phyloP scores from a whole-genome alignment of 2,329 filamentous ascomycete species.

The Sphaerulina populicola region DNA sequence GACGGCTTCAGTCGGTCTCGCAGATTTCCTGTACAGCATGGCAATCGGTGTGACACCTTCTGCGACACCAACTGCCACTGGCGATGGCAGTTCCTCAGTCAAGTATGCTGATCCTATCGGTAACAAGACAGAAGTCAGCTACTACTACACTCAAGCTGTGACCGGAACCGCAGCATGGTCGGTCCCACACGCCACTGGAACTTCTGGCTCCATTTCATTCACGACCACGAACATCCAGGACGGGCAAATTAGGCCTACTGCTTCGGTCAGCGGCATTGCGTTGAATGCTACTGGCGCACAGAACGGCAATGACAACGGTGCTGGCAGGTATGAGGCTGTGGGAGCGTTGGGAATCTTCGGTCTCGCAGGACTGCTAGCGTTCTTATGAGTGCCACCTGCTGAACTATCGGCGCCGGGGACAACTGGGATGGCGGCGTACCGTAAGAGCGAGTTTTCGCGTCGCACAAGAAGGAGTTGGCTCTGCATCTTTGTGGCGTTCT shows the following conservation, averaged over 20 bases:
- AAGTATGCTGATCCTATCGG: constrained; percentile 24
- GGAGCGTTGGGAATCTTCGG: constrained; percentile 19
- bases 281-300: background rate
- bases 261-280: constrained; percentile 9
- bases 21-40: constrained; percentile 15
- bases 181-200: constrained; percentile 19
- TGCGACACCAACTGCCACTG: background rate
- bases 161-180: constrained; percentile 23
- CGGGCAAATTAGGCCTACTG: constrained; percentile 18
- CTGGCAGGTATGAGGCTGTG: constrained; percentile 13
- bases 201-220: constrained; percentile 5
- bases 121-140: constrained; percentile 25
- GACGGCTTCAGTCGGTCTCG: constrained; percentile 21
- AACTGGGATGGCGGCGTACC: background rate
- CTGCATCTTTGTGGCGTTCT: background rate
- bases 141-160: constrained; percentile 25
- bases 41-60: constrained; percentile 1
- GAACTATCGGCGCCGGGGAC: too few relatives aligned
- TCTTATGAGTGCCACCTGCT: constrained; percentile 11
- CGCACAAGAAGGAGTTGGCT: too few relatives aligned
- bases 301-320: constrained; percentile 7
- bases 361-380: constrained; percentile 18
- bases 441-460: too few relatives aligned
- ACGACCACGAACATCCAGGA: constrained; percentile 9
- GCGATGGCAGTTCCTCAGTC: background rate